Evolutionary conservation across 2,329 filamentous ascomycete genomes (phyloP), one percentile per base, ranked within the genome.

Genomic region (Exserohilum turcica): DNA sequence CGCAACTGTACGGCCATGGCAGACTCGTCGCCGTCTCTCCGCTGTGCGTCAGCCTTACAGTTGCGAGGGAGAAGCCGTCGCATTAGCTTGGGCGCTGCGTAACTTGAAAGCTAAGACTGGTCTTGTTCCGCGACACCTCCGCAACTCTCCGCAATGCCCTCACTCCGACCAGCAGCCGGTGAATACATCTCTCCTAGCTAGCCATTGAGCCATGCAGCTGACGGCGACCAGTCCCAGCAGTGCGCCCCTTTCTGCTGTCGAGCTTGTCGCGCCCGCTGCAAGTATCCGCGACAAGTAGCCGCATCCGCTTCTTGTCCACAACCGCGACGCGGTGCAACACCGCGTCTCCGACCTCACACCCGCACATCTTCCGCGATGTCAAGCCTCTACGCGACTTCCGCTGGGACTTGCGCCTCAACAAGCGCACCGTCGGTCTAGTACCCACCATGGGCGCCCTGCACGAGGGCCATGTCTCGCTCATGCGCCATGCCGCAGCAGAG

Each of bases 391-490:
- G 91, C 33, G 75, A 81, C 64, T 89, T 88, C 80, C 86, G 91
- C 31, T 82, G 79, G 18, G 82, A 86, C 35, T 85, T 92, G 55
- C 77, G 86, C 31, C 76, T 86, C 54, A 81, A 86, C 67, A 84
- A 88, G 64, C 85, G 88, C 52, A 87, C 86, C 38, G 86, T 99
- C 52, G 91, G 89, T 54, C 85, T 99, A 24, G 92, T 99, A 31
- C 94, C 94, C 1, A 99, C 94, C 28, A 97, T 99, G 94, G 94
- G 94, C 58, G 94, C 94, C 43, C 83, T 99, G n/a, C 94, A 99
- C 75, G 84, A 86, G 49, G 94, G 94, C 35, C 94, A 99, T 76
- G 77, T 96, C 45, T 89, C 90, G 3, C 83, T 99, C 18, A 89
- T 96, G 67, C 89, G 91, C 54, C 84, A 87, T 64, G 94, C 94